Percentiles rank a stretch among this genome's conserved stretches.
Conservation (phyloP, 306 rosid species). For the Ormosia semicastrata region DNA sequence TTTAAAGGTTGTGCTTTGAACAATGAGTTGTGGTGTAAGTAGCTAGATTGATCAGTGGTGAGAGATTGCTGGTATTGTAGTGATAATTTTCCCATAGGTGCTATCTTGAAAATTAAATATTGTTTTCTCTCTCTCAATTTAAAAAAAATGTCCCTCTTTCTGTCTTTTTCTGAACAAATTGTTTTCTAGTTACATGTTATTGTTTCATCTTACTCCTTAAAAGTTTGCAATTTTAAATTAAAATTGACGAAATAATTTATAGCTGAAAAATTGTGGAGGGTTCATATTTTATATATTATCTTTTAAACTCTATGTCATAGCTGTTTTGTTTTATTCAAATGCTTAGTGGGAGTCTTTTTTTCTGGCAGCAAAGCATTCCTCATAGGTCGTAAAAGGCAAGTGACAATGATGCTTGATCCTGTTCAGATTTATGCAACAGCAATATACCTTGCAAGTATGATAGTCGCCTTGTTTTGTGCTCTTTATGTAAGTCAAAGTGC, state of each 20-base stretch:
- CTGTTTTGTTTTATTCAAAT: conserved; percentile 24
- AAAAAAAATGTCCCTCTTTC: not conserved
- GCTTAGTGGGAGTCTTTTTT: conserved; percentile 37
- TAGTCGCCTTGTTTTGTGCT: conserved; percentile 81
- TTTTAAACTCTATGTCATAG: not conserved
- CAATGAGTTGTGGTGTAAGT: conserved; percentile 3
- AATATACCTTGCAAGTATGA: conserved; percentile 78
- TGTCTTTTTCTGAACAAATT: not conserved
- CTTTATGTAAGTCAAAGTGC: conserved; percentile 68
- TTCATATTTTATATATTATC: not conserved
- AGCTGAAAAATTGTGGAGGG: not conserved
- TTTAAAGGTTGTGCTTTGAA: not conserved
- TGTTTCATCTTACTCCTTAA: not conserved
- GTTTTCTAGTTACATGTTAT: conserved; percentile 2
- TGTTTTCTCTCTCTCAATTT: not conserved
- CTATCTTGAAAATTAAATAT: not conserved
- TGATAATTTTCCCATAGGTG: not conserved
- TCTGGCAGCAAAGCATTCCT: conserved; percentile 96
- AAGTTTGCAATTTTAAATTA: conserved; percentile 8
- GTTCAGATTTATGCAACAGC: conserved; percentile 97
- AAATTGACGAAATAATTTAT: conserved; percentile 5
- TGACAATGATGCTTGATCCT: conserved; percentile 98
- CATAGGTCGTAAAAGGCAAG: conserved; percentile 86
- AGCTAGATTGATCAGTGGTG: not conserved
- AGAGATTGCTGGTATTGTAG: not conserved